These are phyloP conservation scores for Chlamydomonas incerta DNA, from an alignment of 139 green algal species.

Conservation along the genomic window DNA sequence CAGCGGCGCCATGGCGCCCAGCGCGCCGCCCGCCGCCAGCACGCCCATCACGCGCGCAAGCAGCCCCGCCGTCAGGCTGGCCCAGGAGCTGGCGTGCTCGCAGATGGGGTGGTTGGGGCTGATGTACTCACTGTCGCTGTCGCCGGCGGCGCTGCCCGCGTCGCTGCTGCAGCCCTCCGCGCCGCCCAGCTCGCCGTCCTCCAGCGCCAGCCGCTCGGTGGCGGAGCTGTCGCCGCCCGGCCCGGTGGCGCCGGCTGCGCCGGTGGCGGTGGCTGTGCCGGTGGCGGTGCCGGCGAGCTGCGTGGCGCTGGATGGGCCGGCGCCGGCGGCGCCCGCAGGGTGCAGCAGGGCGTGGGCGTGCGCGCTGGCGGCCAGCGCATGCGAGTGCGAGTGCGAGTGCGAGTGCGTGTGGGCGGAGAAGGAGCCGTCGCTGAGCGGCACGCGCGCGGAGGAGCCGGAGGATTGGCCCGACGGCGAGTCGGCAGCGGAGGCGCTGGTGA, in stretches of 20 bases:
- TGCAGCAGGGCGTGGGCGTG: too few species aligned
- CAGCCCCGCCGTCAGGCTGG: slow-evolving; percentile 35
- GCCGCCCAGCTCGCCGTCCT: not conserved
- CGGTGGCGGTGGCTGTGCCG: too few species aligned
- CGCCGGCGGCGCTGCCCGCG: not conserved
- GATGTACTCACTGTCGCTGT: not conserved
- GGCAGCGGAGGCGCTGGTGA: not conserved
- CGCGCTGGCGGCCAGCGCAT: not conserved
- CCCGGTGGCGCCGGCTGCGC: not conserved
- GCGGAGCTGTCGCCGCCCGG: slow-evolving; percentile 15
- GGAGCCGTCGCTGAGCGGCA: not conserved
- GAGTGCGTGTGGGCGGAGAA: too few species aligned
- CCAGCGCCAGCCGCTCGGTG: not conserved
- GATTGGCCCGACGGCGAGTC: not conserved
- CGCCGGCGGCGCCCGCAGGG: not conserved
- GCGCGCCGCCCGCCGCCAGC: slow-evolving; percentile 25
- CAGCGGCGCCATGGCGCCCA: not conserved
- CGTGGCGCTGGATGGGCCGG: too few species aligned
- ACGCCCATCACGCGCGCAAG: slow-evolving; percentile 44
- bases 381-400: not conserved
- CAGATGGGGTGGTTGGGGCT: slow-evolving; percentile 33
- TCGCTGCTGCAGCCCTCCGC: not conserved
- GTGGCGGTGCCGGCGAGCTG: not conserved
- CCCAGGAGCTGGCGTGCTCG: slow-evolving; percentile 31
- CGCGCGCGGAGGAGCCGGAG: not conserved